Evolutionary conservation across 139 green algal species (phyloP).

Genomic region (Raphidocelis subcapitata): DNA sequence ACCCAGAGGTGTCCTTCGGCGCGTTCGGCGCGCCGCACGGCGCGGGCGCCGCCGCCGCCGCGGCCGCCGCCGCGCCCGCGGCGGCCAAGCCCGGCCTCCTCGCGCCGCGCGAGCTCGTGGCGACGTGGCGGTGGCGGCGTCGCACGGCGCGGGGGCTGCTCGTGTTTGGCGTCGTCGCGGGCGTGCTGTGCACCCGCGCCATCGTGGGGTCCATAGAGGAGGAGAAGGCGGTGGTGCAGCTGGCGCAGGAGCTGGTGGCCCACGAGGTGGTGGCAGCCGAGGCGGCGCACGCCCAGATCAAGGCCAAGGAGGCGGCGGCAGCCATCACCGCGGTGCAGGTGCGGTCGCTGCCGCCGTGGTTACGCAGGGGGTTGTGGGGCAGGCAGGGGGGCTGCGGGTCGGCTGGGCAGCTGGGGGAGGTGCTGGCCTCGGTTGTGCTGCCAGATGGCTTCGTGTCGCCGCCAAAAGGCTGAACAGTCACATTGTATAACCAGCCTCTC

Average conservation of each 20-base stretch:
- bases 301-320: slow-evolving; percentile 42
- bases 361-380: too few species aligned
- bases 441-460: too few species aligned
- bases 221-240: slow-evolving; percentile 75
- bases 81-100: slow-evolving; percentile 14
- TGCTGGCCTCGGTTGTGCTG: too few species aligned
- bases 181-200: slow-evolving; percentile 72
- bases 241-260: slow-evolving; percentile 73
- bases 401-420: too few species aligned
- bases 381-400: too few species aligned
- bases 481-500: too few species aligned
- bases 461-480: too few species aligned
- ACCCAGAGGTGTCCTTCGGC: slow-evolving; percentile 6
- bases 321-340: slow-evolving; percentile 29
- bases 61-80: not conserved
- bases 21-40: too few species aligned
- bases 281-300: slow-evolving; percentile 42
- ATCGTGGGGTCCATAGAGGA: slow-evolving; percentile 63
- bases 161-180: slow-evolving; percentile 65
- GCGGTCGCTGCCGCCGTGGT: too few species aligned
- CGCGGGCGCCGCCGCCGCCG: not conserved
- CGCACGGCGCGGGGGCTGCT: slow-evolving; percentile 61
- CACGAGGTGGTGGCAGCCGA: slow-evolving; percentile 54
- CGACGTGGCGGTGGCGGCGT: slow-evolving; percentile 40
- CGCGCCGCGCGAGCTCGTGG: not conserved